Evolutionary conservation across 495 filamentous ascomycete species (phyloP), one percentile per base, ranked within the genome.

Genomic region (Xylaria flabelliformis): DNA sequence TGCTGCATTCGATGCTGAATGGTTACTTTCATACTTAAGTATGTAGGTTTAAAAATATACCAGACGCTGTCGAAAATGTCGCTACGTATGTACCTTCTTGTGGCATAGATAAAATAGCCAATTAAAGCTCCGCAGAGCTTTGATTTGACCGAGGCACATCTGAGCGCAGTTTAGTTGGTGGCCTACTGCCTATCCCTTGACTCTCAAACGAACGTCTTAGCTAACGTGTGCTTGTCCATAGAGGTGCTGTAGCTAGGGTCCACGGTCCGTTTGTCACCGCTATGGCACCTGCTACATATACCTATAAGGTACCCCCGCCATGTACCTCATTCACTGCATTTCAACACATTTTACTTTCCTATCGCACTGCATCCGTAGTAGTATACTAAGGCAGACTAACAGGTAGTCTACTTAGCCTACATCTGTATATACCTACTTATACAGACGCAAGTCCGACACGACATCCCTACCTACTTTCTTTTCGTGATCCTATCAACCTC

Each of bases 391-490:
- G n/a, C n/a, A n/a, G 26, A 13, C 2, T 29, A 2, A 9, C 19
- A 9, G 5, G 12, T 24, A 29, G 26, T 9, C 2, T 10, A 58
- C 55, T 36, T 36, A 36, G 34, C 34, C 15, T 9, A 29, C 26
- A 36, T 34, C 26, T 36, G 7, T 59, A 42, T 42, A 42, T 42
- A 29, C 24, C 1, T 59, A 59, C 53, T 36, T 61, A 61, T 46
- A 64, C 12, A 42, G 19, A 62, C 59, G 19, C 61, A 63, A 63
- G 61, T 63, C 61, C 61, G 10, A 41, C 61, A 63, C 61, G 26
- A n/a, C 41, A 64, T 34, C 58, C 53, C 53, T 56, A 56, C 53
- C 21, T 29, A 29, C 26, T 29, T 10, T 15, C 21, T 39, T 32
- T 59, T 42, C 26, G 51, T 51, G 46, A 21, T 39, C 29, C 19